These are phyloP conservation scores for Carex sylvatica DNA, from an alignment of 202 grass and related monocot genomes.

Conservation along the genomic window DNA sequence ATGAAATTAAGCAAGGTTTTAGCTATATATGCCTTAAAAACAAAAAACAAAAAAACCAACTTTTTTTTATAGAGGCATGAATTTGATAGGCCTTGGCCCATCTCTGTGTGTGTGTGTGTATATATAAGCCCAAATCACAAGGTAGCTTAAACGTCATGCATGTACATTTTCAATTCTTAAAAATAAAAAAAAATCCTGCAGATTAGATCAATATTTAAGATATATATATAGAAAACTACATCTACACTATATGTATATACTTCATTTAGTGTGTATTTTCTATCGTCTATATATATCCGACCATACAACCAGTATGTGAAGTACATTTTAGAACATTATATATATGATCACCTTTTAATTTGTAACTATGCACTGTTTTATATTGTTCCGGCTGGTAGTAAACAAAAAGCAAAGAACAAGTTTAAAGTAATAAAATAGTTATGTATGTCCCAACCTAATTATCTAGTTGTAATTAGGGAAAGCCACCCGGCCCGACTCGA, in stretches of 20 bases:
- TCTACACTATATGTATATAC: not conserved
- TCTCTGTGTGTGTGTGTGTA: not conserved
- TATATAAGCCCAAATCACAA: not conserved
- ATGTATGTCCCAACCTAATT: not conserved
- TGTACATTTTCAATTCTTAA: not conserved
- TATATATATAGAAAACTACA: not conserved
- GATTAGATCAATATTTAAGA: not conserved
- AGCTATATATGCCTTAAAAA: not conserved
- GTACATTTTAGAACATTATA: slow-evolving; percentile 2
- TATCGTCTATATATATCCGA: not conserved
- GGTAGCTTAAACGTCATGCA: not conserved
- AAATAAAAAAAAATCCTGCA: not conserved
- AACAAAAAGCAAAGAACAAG: not conserved
- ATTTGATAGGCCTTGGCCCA: not conserved
- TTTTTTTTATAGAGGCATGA: not conserved
- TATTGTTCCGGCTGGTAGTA: not conserved
- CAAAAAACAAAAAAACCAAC: not conserved
- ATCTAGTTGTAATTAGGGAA: slow-evolving; percentile 58
- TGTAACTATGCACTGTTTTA: no score
- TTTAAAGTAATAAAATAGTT: not conserved
- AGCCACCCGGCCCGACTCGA: slow-evolving; percentile 41
- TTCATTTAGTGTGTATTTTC: not conserved
- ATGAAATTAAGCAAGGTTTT: not conserved
- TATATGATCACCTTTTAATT: not conserved
- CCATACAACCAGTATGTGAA: not conserved